Evolutionary conservation across 1,284 basidiomycete species (phyloP).

Genomic region (Malassezia obtusa): DNA sequence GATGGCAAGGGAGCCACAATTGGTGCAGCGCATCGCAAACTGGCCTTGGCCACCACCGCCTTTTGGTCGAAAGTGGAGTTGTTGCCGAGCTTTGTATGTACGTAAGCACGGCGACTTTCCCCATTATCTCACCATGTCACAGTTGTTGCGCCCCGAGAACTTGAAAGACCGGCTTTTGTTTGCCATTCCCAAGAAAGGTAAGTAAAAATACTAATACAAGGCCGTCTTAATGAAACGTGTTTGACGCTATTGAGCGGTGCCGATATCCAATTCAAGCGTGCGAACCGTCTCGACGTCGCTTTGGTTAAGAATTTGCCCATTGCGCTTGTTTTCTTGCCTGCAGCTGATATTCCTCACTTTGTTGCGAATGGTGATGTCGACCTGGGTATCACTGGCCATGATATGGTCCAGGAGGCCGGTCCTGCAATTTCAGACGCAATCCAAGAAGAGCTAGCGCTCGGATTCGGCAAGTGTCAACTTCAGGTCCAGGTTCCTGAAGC

Average conservation of each 20-base stretch:
- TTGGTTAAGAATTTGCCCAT: conserved; percentile 86
- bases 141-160: conserved; percentile 38
- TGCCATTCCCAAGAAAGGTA: conserved; percentile 96
- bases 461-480: conserved; percentile 86
- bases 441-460: conserved; percentile 70
- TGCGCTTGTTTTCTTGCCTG: conserved; percentile 93
- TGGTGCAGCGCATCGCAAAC: conserved; percentile 33
- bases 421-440: conserved; percentile 56
- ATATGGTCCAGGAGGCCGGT: conserved; percentile 83
- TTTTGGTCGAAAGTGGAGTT: not conserved
- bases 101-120: not conserved
- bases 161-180: conserved; percentile 68
- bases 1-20: conserved; percentile 36
- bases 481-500: conserved; percentile 88
- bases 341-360: conserved; percentile 93
- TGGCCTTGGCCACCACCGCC: not conserved
- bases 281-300: conserved; percentile 79
- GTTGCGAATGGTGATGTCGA: conserved; percentile 95
- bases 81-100: not conserved
- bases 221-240: conserved; percentile 81
- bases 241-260: conserved; percentile 68
- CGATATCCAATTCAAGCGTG: conserved; percentile 88
- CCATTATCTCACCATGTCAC: conserved; percentile 25
- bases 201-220: conserved; percentile 1
- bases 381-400: conserved; percentile 83